A percentile compares a stretch with the other conserved stretches of the same genome.
Evolutionary conservation across 495 filamentous ascomycete species (phyloP).

Genomic region (Talaromyces thailandensis): DNA sequence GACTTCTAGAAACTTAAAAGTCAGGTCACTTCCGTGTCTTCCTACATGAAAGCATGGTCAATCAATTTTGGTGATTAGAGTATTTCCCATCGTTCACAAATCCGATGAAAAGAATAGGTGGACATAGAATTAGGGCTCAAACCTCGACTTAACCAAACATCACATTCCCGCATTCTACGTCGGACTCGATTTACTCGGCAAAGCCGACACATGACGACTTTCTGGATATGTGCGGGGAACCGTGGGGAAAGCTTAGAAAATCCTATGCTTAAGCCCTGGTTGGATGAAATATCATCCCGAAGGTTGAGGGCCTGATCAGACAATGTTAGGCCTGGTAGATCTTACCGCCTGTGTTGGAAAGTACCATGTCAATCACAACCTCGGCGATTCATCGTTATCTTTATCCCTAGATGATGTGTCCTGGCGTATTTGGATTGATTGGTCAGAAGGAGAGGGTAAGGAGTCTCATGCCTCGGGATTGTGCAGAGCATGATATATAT

Average conservation of each 20-base stretch:
- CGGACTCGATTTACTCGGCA: not conserved
- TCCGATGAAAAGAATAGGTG: too few species aligned
- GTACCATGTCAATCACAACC: not conserved
- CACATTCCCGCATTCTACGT: too few species aligned
- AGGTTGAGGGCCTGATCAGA: not conserved
- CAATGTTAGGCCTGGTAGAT: not conserved
- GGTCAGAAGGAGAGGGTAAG: not conserved
- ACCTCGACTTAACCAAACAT: too few species aligned
- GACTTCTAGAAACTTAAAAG: too few species aligned
- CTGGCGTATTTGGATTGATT: not conserved
- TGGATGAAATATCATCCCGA: not conserved
- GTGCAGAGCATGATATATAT: not conserved
- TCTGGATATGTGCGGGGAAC: not conserved
- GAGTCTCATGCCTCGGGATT: not conserved
- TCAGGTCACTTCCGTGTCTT: too few species aligned
- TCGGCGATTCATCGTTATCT: not conserved
- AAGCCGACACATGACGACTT: not conserved
- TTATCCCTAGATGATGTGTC: not conserved
- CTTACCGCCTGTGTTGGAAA: not conserved
- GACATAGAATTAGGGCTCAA: too few species aligned
- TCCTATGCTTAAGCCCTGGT: not conserved
- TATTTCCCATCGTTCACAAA: too few species aligned
- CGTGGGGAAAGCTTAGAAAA: not conserved
- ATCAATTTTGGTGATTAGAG: too few species aligned
- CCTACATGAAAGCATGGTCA: too few species aligned